A percentile compares a stretch with the other conserved stretches of the same genome.
phyloP scores from a whole-genome alignment of 2,329 filamentous ascomycete species.

The Penicillium sp. region DNA sequence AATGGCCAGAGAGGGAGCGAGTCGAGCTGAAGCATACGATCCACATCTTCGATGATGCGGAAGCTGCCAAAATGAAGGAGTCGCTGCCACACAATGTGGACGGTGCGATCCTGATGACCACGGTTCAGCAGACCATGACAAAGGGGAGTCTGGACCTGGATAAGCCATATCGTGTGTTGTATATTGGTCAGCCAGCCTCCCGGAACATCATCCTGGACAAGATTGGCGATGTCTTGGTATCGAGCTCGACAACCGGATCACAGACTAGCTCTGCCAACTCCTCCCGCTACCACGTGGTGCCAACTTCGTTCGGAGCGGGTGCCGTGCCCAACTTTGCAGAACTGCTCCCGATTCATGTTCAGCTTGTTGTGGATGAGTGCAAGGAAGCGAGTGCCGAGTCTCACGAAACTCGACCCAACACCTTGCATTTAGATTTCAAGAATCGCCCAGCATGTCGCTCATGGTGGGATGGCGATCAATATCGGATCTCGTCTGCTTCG shows the following conservation, averaged over 20 bases:
- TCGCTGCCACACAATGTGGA: slow-evolving; percentile 36
- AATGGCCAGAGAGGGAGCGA: slow-evolving; percentile 47
- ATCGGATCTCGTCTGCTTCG: slow-evolving; percentile 45
- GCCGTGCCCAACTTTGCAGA: slow-evolving; percentile 55
- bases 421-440: slow-evolving; percentile 49
- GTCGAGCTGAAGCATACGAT: slow-evolving; percentile 53
- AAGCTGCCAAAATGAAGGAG: slow-evolving; percentile 38
- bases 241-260: slow-evolving; percentile 43
- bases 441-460: slow-evolving; percentile 47
- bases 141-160: slow-evolving; percentile 47
- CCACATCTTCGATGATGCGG: slow-evolving; percentile 41
- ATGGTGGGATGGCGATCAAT: slow-evolving; percentile 45
- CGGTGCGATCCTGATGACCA: slow-evolving; percentile 45
- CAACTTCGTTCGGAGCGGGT: slow-evolving; percentile 54
- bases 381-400: slow-evolving; percentile 40
- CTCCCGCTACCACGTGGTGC: slow-evolving; percentile 56
- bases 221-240: slow-evolving; percentile 55
- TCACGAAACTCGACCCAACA: slow-evolving; percentile 34
- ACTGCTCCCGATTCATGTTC: slow-evolving; percentile 54
- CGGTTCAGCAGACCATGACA: slow-evolving; percentile 53
- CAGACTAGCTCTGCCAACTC: slow-evolving; percentile 47
- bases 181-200: slow-evolving; percentile 48
- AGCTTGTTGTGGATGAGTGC: slow-evolving; percentile 57
- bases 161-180: slow-evolving; percentile 53
- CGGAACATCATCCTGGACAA: slow-evolving; percentile 54